A percentile compares a stretch with the other conserved stretches of the same genome.
Evolutionary conservation across 1,284 basidiomycete species (phyloP).

Genomic region (Chondrostereum purpureum): DNA sequence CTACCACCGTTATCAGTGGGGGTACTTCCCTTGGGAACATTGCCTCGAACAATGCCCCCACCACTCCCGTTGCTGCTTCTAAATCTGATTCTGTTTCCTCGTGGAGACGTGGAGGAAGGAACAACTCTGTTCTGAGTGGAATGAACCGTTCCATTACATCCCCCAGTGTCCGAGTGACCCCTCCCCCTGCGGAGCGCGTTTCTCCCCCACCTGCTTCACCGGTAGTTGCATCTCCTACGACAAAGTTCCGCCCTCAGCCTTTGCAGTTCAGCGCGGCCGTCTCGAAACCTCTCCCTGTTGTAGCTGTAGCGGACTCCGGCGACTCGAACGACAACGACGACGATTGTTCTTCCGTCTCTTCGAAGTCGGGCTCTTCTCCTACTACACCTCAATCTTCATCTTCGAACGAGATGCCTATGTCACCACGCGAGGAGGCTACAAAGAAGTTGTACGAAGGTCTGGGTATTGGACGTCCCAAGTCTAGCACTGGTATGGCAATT

Average conservation of each 20-base stretch:
- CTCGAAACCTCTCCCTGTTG: conserved; percentile 48
- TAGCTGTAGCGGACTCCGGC: conserved; percentile 53
- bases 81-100: conserved; percentile 71
- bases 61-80: conserved; percentile 36
- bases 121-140: conserved; percentile 62
- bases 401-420: conserved; percentile 56
- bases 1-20: conserved; percentile 64
- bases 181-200: conserved; percentile 51
- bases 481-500: conserved; percentile 5
- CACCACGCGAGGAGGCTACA: conserved; percentile 71
- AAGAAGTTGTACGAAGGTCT: conserved; percentile 82
- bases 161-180: conserved; percentile 61
- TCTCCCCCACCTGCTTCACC: conserved; percentile 40
- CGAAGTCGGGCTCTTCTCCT: conserved; percentile 58
- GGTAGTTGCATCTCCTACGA: conserved; percentile 18
- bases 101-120: conserved; percentile 68
- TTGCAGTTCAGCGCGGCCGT: conserved; percentile 53
- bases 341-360: conserved; percentile 47
- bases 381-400: conserved; percentile 68
- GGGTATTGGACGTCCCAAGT: conserved; percentile 59
- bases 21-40: conserved; percentile 58
- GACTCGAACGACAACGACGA: conserved; percentile 49
- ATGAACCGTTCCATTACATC: conserved; percentile 56
- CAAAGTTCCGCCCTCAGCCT: conserved; percentile 60
- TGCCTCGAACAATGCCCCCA: conserved; percentile 30